Evolutionary conservation across 2,329 filamentous ascomycete species (phyloP), one percentile per base, ranked within the genome.

Genomic region (Periconia sp.): DNA sequence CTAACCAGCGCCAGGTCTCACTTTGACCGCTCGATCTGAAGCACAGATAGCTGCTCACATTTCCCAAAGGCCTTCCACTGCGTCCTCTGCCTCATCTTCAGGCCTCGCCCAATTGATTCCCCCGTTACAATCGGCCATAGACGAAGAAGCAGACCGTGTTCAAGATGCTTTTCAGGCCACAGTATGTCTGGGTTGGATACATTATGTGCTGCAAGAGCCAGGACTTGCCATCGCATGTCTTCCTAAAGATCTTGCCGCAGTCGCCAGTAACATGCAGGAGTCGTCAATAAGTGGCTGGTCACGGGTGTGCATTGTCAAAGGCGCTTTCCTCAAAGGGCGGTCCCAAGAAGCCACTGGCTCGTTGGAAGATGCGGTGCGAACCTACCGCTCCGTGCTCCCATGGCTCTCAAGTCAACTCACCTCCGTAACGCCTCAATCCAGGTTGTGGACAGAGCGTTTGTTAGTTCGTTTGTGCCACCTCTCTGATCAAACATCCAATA

Each of bases 131-230:
- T 69, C 72, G 30, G 74, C 74, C 15, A 70, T 74, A 31, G 70
- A 77, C 35, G 65, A 73, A 41, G 74, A 78, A 57, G 58, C 58
- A 13, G 74, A 73, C 13, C 69, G 76, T 11, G 72, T 68, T n/a
- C 79, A 85, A 65, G 85, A 87, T 66, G 73, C 78, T 10, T 81
- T 93, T 62, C 91, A 96, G 74, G 92, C 91, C 31, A 87, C 85
- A 56, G 86, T 94, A 48, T 94, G 91, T 72, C 74, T 93, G 43
- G 92, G 87, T 50, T 95, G 92, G 89, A 80, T 96, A 64, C 86
- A 95, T 68, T 96, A 90, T 85, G 84, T 86, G 9, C 74, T 88
- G 49, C 86, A 85, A 33, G 88, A 95, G 62, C 89, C 89, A 59
- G 78, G 77, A 1, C 71, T 84, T 41, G 87, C 88, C 37, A 74